phyloP scores from a whole-genome alignment of 2,329 filamentous ascomycete genomes.

The Akanthomyces muscarius region DNA sequence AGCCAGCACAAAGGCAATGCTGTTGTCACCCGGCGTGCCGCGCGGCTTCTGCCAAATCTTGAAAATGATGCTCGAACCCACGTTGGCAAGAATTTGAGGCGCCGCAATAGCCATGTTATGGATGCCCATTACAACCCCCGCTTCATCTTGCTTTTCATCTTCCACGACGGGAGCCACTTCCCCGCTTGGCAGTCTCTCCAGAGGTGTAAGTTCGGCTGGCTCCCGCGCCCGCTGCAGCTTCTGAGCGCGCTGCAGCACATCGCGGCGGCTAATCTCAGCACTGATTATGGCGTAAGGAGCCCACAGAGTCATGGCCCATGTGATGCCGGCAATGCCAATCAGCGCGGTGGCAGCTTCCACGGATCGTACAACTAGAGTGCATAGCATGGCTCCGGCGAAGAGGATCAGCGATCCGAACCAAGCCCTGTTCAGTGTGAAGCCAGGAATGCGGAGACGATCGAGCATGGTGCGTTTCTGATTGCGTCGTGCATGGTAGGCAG shows the following conservation, averaged over 20 bases:
- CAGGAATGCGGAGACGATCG: conserved; percentile 67
- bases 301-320: conserved; percentile 92
- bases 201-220: background rate
- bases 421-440: conserved; percentile 79
- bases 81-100: conserved; percentile 85
- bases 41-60: conserved; percentile 81
- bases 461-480: conserved; percentile 43
- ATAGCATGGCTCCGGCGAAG: conserved; percentile 76
- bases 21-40: conserved; percentile 78
- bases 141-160: conserved; percentile 64
- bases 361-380: conserved; percentile 72
- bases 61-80: conserved; percentile 82
- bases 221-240: conserved; percentile 24
- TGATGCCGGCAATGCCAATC: conserved; percentile 78
- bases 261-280: conserved; percentile 81
- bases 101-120: conserved; percentile 94
- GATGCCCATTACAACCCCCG: conserved; percentile 86
- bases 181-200: conserved; percentile 2
- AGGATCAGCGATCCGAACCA: conserved; percentile 86
- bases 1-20: conserved; percentile 80
- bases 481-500: conserved; percentile 26
- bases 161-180: conserved; percentile 24
- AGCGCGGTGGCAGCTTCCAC: conserved; percentile 70
- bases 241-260: conserved; percentile 51
- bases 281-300: conserved; percentile 94